These are phyloP conservation scores for Paramecium bursaria DNA, from an alignment of 73 alveolate species.

Conservation along the genomic window DNA sequence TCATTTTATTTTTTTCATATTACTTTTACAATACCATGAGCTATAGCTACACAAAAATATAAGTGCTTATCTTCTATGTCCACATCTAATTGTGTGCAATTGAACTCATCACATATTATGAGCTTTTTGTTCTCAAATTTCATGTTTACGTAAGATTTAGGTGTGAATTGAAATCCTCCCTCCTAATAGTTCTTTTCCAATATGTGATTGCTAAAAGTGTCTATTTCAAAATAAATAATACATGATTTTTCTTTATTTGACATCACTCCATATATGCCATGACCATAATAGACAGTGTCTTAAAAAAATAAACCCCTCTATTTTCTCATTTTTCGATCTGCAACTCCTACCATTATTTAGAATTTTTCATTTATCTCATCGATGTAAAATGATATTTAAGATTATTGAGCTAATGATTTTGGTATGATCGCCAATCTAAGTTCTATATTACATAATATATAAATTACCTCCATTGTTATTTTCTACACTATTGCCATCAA, in stretches of 20 bases:
- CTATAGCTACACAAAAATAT: constrained; percentile 28
- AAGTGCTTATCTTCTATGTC: neutral
- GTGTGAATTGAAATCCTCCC: constrained; percentile 1
- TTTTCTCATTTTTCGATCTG: neutral
- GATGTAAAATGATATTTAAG: too few species aligned
- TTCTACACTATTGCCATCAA: too few species aligned
- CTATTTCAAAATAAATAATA: neutral
- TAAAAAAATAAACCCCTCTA: neutral
- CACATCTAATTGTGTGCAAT: neutral
- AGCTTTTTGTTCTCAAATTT: neutral
- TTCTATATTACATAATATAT: too few species aligned
- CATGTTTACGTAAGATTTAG: neutral
- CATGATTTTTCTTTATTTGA: neutral
- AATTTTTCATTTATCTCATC: too few species aligned
- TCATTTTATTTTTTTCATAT: neutral
- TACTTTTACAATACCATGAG: neutral
- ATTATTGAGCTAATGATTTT: too few species aligned
- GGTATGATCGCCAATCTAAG: too few species aligned
- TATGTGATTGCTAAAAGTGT: constrained; percentile 21
- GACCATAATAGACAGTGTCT: constrained; percentile 37
- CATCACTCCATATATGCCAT: neutral
- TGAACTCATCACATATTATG: too few species aligned
- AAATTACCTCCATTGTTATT: too few species aligned
- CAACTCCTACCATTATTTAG: neutral
- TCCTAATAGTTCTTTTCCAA: constrained; percentile 5